Evolutionary conservation across 1,284 basidiomycete genomes (phyloP).

Genomic region (Ganoderma boninense): DNA sequence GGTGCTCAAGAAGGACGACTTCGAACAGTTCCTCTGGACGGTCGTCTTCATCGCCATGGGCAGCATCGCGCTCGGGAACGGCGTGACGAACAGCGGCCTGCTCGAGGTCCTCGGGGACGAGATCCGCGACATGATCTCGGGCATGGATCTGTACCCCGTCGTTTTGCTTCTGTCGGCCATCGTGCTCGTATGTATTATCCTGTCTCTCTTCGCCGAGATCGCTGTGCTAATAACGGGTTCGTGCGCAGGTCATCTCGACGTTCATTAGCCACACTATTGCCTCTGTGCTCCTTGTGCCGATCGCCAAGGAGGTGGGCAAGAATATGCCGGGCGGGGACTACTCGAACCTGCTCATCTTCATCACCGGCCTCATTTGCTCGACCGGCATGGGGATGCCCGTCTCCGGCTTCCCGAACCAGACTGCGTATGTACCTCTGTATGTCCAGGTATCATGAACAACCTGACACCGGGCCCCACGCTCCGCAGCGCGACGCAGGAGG

Average conservation of each 20-base stretch:
- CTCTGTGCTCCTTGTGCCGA: no score
- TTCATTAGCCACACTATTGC: no score
- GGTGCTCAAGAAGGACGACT: slow-evolving; percentile 96
- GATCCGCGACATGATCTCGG: slow-evolving; percentile 77
- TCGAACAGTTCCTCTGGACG: slow-evolving; percentile 94
- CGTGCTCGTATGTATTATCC: slow-evolving; percentile 79
- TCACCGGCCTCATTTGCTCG: no score
- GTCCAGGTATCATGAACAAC: slow-evolving; percentile 54
- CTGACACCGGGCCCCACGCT: no score
- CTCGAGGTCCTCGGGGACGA: slow-evolving; percentile 79
- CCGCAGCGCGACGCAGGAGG: no score
- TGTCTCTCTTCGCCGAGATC: neutral
- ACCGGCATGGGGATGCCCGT: no score
- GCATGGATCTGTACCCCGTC: slow-evolving; percentile 81
- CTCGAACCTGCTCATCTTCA: no score
- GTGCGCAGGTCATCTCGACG: no score
- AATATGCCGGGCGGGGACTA: no score
- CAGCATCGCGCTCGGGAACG: slow-evolving; percentile 95
- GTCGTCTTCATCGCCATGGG: slow-evolving; percentile 99
- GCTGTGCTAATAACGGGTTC: slow-evolving; percentile 53
- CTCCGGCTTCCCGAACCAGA: no score
- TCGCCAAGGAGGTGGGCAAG: no score
- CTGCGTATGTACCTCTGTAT: slow-evolving; percentile 69
- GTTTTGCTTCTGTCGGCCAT: slow-evolving; percentile 86
- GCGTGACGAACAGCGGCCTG: slow-evolving; percentile 90